Base-by-base conservation (phyloP, 2,329 filamentous ascomycete genomes). In the Fusarium haematococcum region DNA sequence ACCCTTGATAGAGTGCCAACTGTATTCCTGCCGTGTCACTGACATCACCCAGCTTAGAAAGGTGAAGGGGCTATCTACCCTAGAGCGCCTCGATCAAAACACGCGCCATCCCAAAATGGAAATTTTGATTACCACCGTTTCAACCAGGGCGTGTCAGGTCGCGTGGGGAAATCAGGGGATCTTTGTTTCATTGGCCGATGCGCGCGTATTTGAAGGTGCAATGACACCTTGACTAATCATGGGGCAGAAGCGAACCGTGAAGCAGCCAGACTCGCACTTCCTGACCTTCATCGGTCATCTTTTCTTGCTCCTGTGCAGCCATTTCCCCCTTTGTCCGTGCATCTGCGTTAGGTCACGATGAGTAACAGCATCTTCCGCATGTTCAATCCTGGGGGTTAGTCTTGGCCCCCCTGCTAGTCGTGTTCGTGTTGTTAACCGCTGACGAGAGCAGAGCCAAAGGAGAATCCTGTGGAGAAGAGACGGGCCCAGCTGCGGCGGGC, bases 301-400 rank as follows among this genome's bases (percentile, higher is more conserved):
- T n/a, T 27, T n/a, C 45, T 30, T 50, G 25, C 25, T 50, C 45
- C 5, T 50, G 5, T 50, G 23, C 16, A 50, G 16, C 25, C 2
- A n/a, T 30, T 30, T 35, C 3, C n/a, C 11, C 30, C n/a, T 32
- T 56, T 8, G 30, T 14, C 30, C 32, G 50, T 56, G 50, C 50
- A 56, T 56, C 13, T 14, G 7, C 52, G 30, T 35, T 23, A 33
- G 18, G 52, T 33, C n/a, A 35, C 52, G 52, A 56, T 56, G 52
- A 56, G 52, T 56, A 56, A 56, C 52, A 56, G 52, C 20, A 56
- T 56, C 32, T 56, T 56, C 30, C 52, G 52, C 52, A 56, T 56
- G 30, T 56, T 56, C 30, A 56, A 35, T 20, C 52, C 52, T 14
- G 52, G 52, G 11, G 52, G 52, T 56, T 20, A 56, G 52, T 56